Evolutionary conservation across 176 grass and related monocot species (phyloP), one percentile per base, ranked within the genome.

Genomic region (Oryza coarctata): DNA sequence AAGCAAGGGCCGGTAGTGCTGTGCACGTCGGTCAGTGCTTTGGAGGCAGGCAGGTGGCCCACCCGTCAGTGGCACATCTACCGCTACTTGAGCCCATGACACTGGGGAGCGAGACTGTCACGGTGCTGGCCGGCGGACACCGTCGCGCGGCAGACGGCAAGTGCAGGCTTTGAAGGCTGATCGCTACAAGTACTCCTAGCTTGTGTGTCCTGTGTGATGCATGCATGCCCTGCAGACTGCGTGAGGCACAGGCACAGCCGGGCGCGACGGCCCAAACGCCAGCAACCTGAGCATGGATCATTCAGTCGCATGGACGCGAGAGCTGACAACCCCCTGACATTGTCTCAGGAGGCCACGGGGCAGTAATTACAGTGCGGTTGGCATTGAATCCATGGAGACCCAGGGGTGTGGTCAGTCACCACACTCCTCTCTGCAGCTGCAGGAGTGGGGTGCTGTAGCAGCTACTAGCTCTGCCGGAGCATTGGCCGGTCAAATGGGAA

Each of bases 61-160:
- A 66, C 30, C 11, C 20, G 17, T 18, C 86, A 78, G 80, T 5
- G 29, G 8, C 63, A 68, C 36, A 12, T 12, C 71, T 9, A 23
- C 80, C 27, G 41, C 66, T 88, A 71, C 74, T 60, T 71, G 65
- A 40, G 60, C 80, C 67, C 57, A 88, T 66, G 80, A 65, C 79
- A n/a, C n/a, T n/a, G n/a, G 70, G 10, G 34, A 8, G n/a, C n/a
- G 45, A 74, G 25, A 67, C 35, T 45, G 77, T 43, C 45, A 70
- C 71, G 22, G 47, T 23, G 84, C 69, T 64, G 33, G 83, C 55
- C 55, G 17, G 27, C 32, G 41, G 25, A 29, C 61, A 63, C 25
- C 61, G 67, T 39, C 34, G 13, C 35, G 64, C 77, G 38, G 68
- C 76, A 74, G 69, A 88, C 74, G 58, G 41, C 82, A 76, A n/a